Evolutionary conservation across 164 flowering plant genomes (phyloP).

Genomic region (Annona cherimola): DNA sequence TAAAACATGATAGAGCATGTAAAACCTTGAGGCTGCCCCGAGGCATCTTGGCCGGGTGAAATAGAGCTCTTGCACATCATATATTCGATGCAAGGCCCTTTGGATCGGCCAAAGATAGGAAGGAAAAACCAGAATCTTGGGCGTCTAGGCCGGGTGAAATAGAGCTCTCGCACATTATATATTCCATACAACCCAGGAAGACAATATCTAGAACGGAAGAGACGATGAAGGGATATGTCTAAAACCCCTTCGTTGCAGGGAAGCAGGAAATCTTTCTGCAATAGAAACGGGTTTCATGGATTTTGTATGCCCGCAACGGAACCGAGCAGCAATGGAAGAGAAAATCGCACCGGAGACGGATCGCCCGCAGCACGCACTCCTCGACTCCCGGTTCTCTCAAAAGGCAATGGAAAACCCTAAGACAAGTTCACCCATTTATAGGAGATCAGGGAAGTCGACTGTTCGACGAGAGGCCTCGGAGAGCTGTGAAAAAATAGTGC

Average conservation of each 20-base stretch:
- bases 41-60: slow-evolving; percentile 16
- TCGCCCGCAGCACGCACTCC: neutral
- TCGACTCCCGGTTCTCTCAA: slow-evolving; percentile 12
- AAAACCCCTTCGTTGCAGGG: slow-evolving; percentile 4
- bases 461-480: neutral
- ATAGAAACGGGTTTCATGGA: neutral
- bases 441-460: neutral
- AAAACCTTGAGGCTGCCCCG: slow-evolving; percentile 23
- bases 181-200: neutral
- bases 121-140: too few species aligned
- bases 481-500: too few species aligned
- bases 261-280: neutral
- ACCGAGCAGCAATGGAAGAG: slow-evolving; percentile 5
- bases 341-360: neutral
- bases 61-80: slow-evolving; percentile 8
- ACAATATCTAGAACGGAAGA: neutral
- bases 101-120: slow-evolving; percentile 16
- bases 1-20: slow-evolving; percentile 15
- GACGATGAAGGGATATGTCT: neutral
- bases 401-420: neutral
- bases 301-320: slow-evolving; percentile 18
- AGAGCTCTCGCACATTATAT: too few species aligned
- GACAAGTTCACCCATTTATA: neutral
- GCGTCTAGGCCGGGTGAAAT: too few species aligned
- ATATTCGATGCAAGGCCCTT: slow-evolving; percentile 11